Evolutionary conservation across 139 green algal genomes (phyloP).

Genomic region (Micractinium conductrix): DNA sequence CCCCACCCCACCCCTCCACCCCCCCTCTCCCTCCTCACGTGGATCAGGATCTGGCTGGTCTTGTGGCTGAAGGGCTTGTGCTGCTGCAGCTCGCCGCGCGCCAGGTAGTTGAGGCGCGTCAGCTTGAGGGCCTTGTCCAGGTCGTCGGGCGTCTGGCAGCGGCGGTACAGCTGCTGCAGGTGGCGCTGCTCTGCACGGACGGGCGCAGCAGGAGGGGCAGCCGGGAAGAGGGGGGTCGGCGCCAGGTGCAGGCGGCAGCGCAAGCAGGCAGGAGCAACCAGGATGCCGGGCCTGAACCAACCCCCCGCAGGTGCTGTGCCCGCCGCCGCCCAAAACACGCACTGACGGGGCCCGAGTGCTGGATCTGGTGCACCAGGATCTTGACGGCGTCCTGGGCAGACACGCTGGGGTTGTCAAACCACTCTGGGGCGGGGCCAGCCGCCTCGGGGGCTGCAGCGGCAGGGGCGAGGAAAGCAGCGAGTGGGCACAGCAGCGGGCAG

Average conservation of each 20-base stretch:
- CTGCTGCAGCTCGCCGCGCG: conserved; percentile 47
- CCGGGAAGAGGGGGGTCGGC: not conserved
- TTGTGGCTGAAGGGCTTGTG: conserved; percentile 52
- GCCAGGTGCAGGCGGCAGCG: not conserved
- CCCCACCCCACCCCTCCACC: not conserved
- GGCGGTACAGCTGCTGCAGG: conserved; percentile 51
- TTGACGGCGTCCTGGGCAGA: conserved; percentile 45
- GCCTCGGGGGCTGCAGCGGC: not conserved
- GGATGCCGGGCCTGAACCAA: not conserved
- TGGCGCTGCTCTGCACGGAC: conserved; percentile 46
- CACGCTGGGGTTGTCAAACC: conserved; percentile 38
- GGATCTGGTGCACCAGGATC: conserved; percentile 49
- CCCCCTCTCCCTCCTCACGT: conserved; percentile 7
- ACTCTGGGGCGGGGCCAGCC: conserved; percentile 19
- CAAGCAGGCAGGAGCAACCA: not conserved
- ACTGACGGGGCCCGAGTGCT: conserved; percentile 43
- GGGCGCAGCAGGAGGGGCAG: not conserved
- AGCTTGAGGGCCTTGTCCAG: conserved; percentile 50
- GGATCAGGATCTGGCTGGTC: conserved; percentile 41
- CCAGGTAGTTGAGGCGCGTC: conserved; percentile 55
- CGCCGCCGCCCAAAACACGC: too few relatives aligned
- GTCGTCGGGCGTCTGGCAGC: conserved; percentile 45
- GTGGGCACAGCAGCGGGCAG: not conserved
- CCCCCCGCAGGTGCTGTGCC: too few relatives aligned
- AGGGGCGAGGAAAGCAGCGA: not conserved